Evolutionary conservation across 2,329 filamentous ascomycete genomes (phyloP).

Genomic region (Nannizziopsis arthrosporioides): DNA sequence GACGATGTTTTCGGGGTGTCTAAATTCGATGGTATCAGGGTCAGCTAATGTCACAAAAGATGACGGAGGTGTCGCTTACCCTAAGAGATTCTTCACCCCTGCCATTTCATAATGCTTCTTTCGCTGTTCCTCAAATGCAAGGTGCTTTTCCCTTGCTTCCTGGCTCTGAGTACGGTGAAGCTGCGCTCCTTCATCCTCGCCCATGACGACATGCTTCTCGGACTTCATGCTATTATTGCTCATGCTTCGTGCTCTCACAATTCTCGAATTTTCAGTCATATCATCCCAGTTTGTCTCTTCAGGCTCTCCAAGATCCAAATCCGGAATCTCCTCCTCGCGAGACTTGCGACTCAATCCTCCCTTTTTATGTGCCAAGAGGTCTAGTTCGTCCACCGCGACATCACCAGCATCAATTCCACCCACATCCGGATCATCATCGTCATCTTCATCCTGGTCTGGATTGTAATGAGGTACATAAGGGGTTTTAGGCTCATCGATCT

Average conservation of each 20-base stretch:
- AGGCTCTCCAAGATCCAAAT: constrained; percentile 81
- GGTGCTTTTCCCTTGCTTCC: constrained; percentile 83
- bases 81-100: constrained; percentile 77
- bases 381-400: constrained; percentile 56
- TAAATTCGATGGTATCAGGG: constrained; percentile 15
- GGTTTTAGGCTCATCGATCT: constrained; percentile 97
- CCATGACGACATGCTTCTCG: constrained; percentile 74
- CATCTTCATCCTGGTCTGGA: constrained; percentile 72
- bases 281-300: constrained; percentile 48
- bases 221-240: constrained; percentile 30
- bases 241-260: constrained; percentile 31
- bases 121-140: constrained; percentile 76
- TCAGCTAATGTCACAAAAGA: background rate
- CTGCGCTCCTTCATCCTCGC: constrained; percentile 32
- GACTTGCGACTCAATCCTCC: constrained; percentile 19
- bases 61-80: constrained; percentile 40
- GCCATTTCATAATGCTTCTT: constrained; percentile 99
- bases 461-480: constrained; percentile 91
- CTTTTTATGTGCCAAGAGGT: constrained; percentile 34
- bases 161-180: constrained; percentile 42
- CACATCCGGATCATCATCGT: constrained; percentile 36
- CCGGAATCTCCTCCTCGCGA: constrained; percentile 72
- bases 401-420: constrained; percentile 54
- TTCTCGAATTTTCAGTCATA: constrained; percentile 33
- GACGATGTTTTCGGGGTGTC: constrained; percentile 54